Percentiles rank a stretch among this genome's conserved stretches.
Conservation (phyloP, 2,329 filamentous ascomycete species). For the Aspergillus vadensis region DNA sequence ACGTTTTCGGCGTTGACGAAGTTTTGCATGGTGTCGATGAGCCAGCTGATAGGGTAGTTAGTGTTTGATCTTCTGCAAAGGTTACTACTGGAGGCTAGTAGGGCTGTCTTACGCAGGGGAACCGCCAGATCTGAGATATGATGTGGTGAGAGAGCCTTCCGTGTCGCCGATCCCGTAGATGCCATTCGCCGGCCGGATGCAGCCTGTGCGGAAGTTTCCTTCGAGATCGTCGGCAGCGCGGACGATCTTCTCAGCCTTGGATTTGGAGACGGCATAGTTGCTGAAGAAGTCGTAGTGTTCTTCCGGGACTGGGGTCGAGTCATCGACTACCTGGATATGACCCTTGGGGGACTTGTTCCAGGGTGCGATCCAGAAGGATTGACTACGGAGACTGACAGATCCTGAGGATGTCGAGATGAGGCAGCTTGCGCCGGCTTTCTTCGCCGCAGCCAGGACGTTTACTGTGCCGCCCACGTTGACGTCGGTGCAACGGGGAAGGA, state of each 20-base stretch:
- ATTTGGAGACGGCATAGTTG: constrained; percentile 56
- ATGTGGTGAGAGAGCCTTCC: constrained; percentile 39
- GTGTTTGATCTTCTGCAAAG: neutral
- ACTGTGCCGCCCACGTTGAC: constrained; percentile 57
- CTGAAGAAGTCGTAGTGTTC: constrained; percentile 48
- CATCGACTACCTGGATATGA: constrained; percentile 51
- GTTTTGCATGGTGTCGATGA: constrained; percentile 51
- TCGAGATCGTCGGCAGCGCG: constrained; percentile 45
- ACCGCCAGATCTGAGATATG: constrained; percentile 42
- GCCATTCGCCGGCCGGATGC: constrained; percentile 56
- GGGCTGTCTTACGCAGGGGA: constrained; percentile 35
- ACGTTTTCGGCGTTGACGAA: constrained; percentile 57
- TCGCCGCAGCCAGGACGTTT: constrained; percentile 54
- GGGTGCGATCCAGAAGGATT: constrained; percentile 48
- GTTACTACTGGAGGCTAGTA: too few relatives aligned
- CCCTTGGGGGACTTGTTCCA: constrained; percentile 46
- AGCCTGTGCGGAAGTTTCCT: constrained; percentile 54
- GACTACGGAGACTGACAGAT: constrained; percentile 48
- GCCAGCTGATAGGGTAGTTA: constrained; percentile 39
- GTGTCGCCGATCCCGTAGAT: constrained; percentile 55
- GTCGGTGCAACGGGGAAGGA: constrained; percentile 49
- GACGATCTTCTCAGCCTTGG: constrained; percentile 55
- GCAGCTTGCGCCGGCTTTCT: constrained; percentile 49
- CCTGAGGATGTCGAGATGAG: constrained; percentile 58
- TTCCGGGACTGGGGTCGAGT: constrained; percentile 45